Percentiles rank a stretch among this genome's conserved stretches.
Evolutionary conservation across 495 filamentous ascomycete genomes (phyloP).

Genomic region (Aspergillus bridgeri): DNA sequence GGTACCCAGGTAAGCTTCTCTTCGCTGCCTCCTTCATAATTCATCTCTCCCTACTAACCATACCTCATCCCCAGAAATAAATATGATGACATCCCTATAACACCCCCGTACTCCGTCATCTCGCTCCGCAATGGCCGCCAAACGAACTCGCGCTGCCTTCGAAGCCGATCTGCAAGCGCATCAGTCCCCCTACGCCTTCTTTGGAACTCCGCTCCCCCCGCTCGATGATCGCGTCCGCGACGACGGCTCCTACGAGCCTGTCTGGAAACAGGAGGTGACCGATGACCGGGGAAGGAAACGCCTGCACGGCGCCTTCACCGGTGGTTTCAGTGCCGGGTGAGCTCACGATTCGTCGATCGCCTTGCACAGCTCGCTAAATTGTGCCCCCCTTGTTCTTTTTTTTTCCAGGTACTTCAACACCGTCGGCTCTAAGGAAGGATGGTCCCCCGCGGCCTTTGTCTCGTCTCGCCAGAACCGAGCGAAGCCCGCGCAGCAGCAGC

Average conservation of each 20-base stretch:
- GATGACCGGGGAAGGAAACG: constrained; percentile 91
- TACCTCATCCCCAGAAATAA: constrained; percentile 1
- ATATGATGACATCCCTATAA: not conserved
- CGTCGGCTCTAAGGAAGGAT: constrained; percentile 97
- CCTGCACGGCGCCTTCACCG: constrained; percentile 94
- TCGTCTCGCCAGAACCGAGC: constrained; percentile 80
- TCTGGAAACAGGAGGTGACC: constrained; percentile 96
- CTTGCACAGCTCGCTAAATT: constrained; percentile 29
- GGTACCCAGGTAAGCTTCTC: not conserved
- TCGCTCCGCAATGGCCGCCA: constrained; percentile 56
- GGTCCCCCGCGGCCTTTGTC: constrained; percentile 87
- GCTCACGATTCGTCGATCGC: constrained; percentile 26
- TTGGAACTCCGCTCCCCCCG: constrained; percentile 82
- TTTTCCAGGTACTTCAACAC: constrained; percentile 85
- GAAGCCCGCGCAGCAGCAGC: constrained; percentile 63
- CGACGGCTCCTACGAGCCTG: constrained; percentile 88
- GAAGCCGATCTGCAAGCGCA: constrained; percentile 72
- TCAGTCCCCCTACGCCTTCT: constrained; percentile 75
- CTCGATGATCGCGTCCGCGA: constrained; percentile 75
- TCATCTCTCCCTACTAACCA: not conserved
- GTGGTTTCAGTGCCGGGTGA: constrained; percentile 94
- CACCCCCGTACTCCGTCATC: not conserved
- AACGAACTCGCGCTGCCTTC: constrained; percentile 72
- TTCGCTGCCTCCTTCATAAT: not conserved
- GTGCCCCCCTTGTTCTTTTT: constrained; percentile 12